phyloP scores from a whole-genome alignment of 306 rosid genomes.

The Cucumis hystrix region DNA sequence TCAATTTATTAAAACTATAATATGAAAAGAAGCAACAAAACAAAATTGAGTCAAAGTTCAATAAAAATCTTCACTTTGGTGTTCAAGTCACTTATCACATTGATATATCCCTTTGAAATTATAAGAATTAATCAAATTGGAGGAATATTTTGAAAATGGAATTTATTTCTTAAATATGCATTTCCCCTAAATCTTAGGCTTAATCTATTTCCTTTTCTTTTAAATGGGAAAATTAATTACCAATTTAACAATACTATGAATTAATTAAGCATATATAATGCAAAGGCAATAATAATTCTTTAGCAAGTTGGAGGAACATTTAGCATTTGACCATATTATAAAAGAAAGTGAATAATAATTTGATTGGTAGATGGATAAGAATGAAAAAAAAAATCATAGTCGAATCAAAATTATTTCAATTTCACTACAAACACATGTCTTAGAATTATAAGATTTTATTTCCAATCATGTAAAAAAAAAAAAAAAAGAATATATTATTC shows the following conservation, averaged over 20 bases:
- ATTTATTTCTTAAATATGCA: neutral
- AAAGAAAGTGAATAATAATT: neutral
- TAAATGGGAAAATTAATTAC: neutral
- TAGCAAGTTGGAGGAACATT: neutral
- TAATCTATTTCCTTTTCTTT: neutral
- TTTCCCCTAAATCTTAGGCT: neutral
- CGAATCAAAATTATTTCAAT: neutral
- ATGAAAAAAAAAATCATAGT: neutral
- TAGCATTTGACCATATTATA: neutral
- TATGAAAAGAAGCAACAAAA: no score
- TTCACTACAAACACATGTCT: neutral
- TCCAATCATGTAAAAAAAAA: neutral
- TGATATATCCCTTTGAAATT: neutral
- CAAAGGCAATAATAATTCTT: neutral
- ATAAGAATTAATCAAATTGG: neutral
- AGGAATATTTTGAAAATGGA: neutral
- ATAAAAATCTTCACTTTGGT: no score
- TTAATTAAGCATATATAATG: no score
- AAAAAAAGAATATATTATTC: neutral
- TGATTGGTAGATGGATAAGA: neutral
- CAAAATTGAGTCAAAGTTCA: no score
- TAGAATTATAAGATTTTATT: neutral
- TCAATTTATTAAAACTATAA: no score
- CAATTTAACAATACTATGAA: neutral
- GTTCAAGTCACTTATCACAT: no score